Percentiles rank a stretch among this genome's conserved stretches.
These are phyloP conservation scores for Metschnikowia borealis DNA, from an alignment of 805 yeast species.

Conservation along the genomic window DNA sequence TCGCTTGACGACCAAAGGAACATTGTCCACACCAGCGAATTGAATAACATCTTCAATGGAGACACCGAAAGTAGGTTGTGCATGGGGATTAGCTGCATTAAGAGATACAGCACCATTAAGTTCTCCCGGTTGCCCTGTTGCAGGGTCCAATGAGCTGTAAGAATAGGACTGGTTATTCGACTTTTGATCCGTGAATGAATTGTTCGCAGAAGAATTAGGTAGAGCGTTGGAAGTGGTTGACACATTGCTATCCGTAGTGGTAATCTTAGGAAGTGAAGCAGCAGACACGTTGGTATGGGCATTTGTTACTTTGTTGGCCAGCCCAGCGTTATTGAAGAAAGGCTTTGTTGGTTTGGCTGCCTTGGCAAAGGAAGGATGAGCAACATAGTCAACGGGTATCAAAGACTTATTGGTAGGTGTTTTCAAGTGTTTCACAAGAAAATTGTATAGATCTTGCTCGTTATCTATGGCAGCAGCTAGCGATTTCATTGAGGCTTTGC, in stretches of 20 bases:
- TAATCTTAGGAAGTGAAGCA: not conserved
- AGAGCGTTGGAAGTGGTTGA: not conserved
- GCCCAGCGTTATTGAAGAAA: slow-evolving; percentile 20
- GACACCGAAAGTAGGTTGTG: slow-evolving; percentile 68
- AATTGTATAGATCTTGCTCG: slow-evolving; percentile 76
- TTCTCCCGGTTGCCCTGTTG: slow-evolving; percentile 23
- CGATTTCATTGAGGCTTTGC: slow-evolving; percentile 64
- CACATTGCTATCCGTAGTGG: not conserved
- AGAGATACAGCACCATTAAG: slow-evolving; percentile 34
- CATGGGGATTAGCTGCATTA: slow-evolving; percentile 13
- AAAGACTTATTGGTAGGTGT: slow-evolving; percentile 41
- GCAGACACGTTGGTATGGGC: slow-evolving; percentile 1
- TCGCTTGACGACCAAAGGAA: slow-evolving; percentile 83
- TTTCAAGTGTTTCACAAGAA: slow-evolving; percentile 48
- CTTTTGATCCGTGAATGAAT: slow-evolving; percentile 5
- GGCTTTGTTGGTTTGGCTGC: slow-evolving; percentile 30
- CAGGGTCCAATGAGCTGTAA: slow-evolving; percentile 35
- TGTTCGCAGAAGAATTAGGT: not conserved
- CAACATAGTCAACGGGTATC: slow-evolving; percentile 65
- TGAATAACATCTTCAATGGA: slow-evolving; percentile 75
- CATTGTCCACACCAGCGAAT: slow-evolving; percentile 80
- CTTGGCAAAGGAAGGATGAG: slow-evolving; percentile 59
- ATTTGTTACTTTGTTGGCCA: not conserved
- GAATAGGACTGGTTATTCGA: slow-evolving; percentile 7
- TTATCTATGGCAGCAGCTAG: slow-evolving; percentile 76